Percentiles rank a stretch among this genome's conserved stretches.
Conservation (phyloP, 139 green algal species). For the Chlamydomonas urium region DNA sequence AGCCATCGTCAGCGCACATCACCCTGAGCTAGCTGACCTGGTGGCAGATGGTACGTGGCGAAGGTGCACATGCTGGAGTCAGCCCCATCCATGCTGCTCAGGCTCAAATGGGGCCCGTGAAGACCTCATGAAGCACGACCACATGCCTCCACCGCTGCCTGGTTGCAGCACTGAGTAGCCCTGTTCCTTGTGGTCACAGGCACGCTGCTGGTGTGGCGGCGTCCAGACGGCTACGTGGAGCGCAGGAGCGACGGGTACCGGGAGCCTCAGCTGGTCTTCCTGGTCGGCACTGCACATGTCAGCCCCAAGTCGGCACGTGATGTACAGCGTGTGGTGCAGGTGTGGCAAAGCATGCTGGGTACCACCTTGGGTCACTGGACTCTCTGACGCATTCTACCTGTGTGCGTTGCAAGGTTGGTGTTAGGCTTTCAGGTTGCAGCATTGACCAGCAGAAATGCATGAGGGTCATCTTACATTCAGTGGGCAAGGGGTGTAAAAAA, state of each 20-base stretch:
- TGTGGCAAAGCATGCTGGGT: too few relatives aligned
- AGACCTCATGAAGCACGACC: not conserved
- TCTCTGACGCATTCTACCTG: too few relatives aligned
- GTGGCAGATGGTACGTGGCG: conserved; percentile 9
- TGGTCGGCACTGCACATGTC: conserved; percentile 75
- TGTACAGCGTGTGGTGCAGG: conserved; percentile 52
- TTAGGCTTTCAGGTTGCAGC: too few relatives aligned
- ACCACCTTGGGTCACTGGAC: too few relatives aligned
- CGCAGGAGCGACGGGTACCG: conserved; percentile 67
- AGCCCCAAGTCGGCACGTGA: conserved; percentile 47
- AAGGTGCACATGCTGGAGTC: not conserved
- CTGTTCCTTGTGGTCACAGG: conserved; percentile 34
- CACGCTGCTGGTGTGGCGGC: conserved; percentile 51
- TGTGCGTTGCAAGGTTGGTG: too few relatives aligned
- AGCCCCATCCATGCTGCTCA: not conserved
- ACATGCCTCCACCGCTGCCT: not conserved
- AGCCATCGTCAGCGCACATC: not conserved
- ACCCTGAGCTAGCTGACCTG: conserved; percentile 16
- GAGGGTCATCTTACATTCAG: too few relatives aligned
- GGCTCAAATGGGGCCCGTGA: not conserved
- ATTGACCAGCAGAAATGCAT: too few relatives aligned
- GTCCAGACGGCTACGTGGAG: conserved; percentile 59
- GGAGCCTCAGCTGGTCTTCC: conserved; percentile 62
- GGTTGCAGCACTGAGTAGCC: not conserved
- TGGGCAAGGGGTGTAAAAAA: too few relatives aligned